A percentile compares a stretch with the other conserved stretches of the same genome.
Evolutionary conservation across 1,284 basidiomycete species (phyloP).

Genomic region (Trametes sp.): DNA sequence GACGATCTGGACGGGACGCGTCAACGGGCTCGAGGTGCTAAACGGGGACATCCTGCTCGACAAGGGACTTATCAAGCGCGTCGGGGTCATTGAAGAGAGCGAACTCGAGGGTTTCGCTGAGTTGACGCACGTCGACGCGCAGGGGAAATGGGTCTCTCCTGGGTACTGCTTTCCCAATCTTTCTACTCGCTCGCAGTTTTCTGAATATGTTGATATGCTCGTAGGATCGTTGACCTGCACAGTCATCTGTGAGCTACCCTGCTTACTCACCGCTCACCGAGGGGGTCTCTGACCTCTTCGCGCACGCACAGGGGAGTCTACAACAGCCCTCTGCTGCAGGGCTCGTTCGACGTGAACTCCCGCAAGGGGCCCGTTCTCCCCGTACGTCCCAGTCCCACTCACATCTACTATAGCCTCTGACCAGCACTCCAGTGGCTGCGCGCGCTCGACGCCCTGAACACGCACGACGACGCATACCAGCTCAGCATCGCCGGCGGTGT

Average conservation of each 20-base stretch:
- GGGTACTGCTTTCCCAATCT: too few species aligned
- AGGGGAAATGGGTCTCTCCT: slow-evolving; percentile 38
- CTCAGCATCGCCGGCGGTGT: slow-evolving; percentile 56
- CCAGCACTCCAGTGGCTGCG: slow-evolving; percentile 48
- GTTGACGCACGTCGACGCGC: slow-evolving; percentile 32
- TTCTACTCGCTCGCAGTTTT: too few species aligned
- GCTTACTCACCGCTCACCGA: too few species aligned
- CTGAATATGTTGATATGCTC: background rate
- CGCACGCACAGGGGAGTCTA: slow-evolving; percentile 23
- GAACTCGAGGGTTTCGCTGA: slow-evolving; percentile 18
- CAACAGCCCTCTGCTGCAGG: slow-evolving; percentile 34
- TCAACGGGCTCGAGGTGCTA: slow-evolving; percentile 60
- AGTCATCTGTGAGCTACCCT: slow-evolving; percentile 31
- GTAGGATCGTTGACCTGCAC: slow-evolving; percentile 50
- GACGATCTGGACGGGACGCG: slow-evolving; percentile 68
- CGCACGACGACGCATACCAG: slow-evolving; percentile 47
- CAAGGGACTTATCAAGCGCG: slow-evolving; percentile 59
- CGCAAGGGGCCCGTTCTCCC: slow-evolving; percentile 49
- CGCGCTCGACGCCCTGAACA: slow-evolving; percentile 54
- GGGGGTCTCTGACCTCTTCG: background rate
- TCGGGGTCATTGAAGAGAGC: slow-evolving; percentile 49
- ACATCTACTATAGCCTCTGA: background rate
- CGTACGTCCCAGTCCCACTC: slow-evolving; percentile 14
- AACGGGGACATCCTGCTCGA: slow-evolving; percentile 62
- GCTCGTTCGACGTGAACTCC: slow-evolving; percentile 47